phyloP scores from a whole-genome alignment of 164 flowering plant genomes.

The Stephania japonica region DNA sequence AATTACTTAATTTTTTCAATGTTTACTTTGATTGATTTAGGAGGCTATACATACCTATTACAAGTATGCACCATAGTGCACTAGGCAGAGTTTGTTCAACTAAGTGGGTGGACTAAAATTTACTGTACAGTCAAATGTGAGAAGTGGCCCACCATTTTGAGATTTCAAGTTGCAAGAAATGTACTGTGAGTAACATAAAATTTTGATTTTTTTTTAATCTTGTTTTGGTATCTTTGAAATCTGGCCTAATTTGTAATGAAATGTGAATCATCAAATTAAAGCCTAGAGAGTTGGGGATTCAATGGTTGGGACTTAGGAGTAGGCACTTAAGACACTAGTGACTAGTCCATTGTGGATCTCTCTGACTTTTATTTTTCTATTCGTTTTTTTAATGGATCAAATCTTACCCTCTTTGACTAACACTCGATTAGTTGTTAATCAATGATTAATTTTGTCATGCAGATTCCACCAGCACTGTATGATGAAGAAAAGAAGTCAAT shows the following conservation, averaged over 20 bases:
- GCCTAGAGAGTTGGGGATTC: neutral
- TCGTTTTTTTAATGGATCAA: no score
- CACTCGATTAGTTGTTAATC: no score
- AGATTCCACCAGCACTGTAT: conserved; percentile 60
- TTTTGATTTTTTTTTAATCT: no score
- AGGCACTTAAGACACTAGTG: neutral
- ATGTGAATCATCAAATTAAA: no score
- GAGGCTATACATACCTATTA: no score
- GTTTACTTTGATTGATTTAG: no score
- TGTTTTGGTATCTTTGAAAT: no score
- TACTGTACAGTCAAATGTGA: neutral
- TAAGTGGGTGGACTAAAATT: neutral
- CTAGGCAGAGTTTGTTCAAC: neutral
- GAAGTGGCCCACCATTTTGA: neutral
- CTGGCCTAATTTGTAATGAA: no score
- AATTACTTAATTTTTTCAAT: neutral
- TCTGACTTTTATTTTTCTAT: neutral
- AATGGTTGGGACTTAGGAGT: neutral
- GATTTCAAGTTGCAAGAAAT: no score
- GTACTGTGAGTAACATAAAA: neutral
- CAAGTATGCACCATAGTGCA: no score
- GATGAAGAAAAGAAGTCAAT: conserved; percentile 43
- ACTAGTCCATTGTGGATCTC: neutral
- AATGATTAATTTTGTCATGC: neutral
- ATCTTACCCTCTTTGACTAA: neutral